Conservation (phyloP, 495 filamentous ascomycete species). For the Cenococcum geophilum region DNA sequence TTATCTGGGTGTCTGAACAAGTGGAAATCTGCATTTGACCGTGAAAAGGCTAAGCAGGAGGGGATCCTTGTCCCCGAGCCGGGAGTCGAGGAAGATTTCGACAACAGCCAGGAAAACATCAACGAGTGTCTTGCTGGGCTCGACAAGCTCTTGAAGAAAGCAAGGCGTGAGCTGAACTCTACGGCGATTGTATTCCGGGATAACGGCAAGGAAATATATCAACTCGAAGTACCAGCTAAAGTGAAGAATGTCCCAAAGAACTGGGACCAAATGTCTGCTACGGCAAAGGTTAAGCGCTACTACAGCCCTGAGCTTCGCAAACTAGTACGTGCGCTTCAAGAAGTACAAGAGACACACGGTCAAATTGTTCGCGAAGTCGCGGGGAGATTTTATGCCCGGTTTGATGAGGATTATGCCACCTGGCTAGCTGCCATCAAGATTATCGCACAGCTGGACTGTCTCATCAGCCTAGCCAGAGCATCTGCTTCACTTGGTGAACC, state of each 20-base stretch:
- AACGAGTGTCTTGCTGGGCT: slow-evolving; percentile 66
- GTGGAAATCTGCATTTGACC: slow-evolving; percentile 94
- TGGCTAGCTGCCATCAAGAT: slow-evolving; percentile 87
- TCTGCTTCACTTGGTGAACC: slow-evolving; percentile 77
- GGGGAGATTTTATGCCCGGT: slow-evolving; percentile 74
- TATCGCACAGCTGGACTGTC: slow-evolving; percentile 86
- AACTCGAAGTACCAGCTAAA: slow-evolving; percentile 83
- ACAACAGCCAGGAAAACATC: slow-evolving; percentile 73
- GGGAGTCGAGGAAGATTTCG: slow-evolving; percentile 92
- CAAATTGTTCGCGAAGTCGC: slow-evolving; percentile 88
- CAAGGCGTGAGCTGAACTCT: slow-evolving; percentile 59
- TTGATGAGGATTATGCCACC: slow-evolving; percentile 77
- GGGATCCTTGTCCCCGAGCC: slow-evolving; percentile 74
- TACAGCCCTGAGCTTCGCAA: slow-evolving; percentile 79
- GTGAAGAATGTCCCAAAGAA: slow-evolving; percentile 72
- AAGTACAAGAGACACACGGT: slow-evolving; percentile 88
- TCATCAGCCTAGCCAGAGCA: slow-evolving; percentile 86
- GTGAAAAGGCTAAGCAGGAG: slow-evolving; percentile 66
- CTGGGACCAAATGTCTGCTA: slow-evolving; percentile 97
- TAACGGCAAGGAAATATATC: slow-evolving; percentile 94
- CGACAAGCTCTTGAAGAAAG: slow-evolving; percentile 61
- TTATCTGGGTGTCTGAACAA: slow-evolving; percentile 62
- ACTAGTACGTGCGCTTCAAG: slow-evolving; percentile 78
- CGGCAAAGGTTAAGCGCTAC: slow-evolving; percentile 84
- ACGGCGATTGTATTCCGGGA: slow-evolving; percentile 74